Evolutionary conservation across 495 filamentous ascomycete genomes (phyloP), one percentile per base, ranked within the genome.

Genomic region (Neurospora hispaniola): DNA sequence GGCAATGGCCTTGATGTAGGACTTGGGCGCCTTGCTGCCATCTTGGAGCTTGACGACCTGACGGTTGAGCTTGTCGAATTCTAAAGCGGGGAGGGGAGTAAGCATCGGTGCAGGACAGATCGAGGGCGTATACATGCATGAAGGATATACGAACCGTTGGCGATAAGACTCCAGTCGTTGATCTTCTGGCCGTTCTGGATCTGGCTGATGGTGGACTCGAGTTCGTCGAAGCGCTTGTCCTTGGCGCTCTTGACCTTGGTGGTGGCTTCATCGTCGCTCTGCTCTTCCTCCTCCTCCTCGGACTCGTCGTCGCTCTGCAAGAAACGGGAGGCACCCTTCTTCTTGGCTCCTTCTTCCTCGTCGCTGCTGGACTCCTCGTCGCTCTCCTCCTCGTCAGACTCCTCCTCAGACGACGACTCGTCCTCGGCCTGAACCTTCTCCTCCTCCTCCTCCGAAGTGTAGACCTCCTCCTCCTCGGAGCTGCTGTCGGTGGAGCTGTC

Each of bases 181-280:
- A 98, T 99, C 88, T 96, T 98, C 81, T 94, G 86, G 16, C 93
- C 94, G 85, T 99, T 99, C 76, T 97, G 94, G 74, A 98, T 98
- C 73, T 90, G 83, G 79, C 90, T 90, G 72, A 98, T 91, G 59
- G 90, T 97, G 62, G 89, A 88, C 82, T 98, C 96, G 73, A 99
- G 87, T 79, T 97, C 96, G 79, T 97, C 96, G 73, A 94, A 83
- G 48, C 96, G 88, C 87, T 99, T 99, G 83, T 98, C 94, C 84
- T 98, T 98, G 70, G 94, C 94, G 81, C 94, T 97, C 88, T 97
- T 98, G 73, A 96, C 84, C 70, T 92, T 94, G 71, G 89, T 89
- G 72, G 89, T 88, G 62, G 93, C 93, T 73, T 96, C 94, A 72
- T 93, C 92, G 76, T 92, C 92, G 76, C 90, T 92, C 41, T 71